Percentiles rank a stretch among this genome's conserved stretches.
Evolutionary conservation across 192 early-diverging fungal genomes (phyloP).

Genomic region (Kappamyces sp.): DNA sequence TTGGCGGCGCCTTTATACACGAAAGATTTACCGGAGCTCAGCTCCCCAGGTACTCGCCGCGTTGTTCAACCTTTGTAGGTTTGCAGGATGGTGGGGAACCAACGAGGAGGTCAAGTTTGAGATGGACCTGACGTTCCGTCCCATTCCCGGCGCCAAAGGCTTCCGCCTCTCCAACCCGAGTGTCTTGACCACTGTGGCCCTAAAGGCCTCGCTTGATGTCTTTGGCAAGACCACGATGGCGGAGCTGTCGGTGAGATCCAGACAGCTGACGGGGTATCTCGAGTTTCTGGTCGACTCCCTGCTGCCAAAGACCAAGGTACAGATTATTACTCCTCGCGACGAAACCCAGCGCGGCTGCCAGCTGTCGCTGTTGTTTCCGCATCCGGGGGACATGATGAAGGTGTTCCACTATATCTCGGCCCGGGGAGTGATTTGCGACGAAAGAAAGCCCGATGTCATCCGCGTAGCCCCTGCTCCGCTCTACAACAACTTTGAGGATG

Average conservation of each 20-base stretch:
- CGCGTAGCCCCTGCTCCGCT: slow-evolving; percentile 84
- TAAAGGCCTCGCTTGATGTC: slow-evolving; percentile 75
- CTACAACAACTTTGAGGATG: slow-evolving; percentile 84
- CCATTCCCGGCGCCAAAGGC: slow-evolving; percentile 72
- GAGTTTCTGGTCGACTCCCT: slow-evolving; percentile 61
- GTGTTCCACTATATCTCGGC: slow-evolving; percentile 58
- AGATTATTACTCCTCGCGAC: slow-evolving; percentile 76
- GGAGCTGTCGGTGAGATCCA: slow-evolving; percentile 67
- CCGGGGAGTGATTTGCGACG: slow-evolving; percentile 76
- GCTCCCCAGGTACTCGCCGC: slow-evolving; percentile 44
- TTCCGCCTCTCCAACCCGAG: slow-evolving; percentile 88
- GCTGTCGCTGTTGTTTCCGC: slow-evolving; percentile 69
- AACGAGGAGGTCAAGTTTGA: slow-evolving; percentile 76
- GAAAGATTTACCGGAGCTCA: slow-evolving; percentile 62
- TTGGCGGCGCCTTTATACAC: slow-evolving; percentile 89
- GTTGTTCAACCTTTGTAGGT: slow-evolving; percentile 30
- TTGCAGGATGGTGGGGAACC: slow-evolving; percentile 94
- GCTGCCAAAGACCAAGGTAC: slow-evolving; percentile 31
- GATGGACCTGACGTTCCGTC: slow-evolving; percentile 79
- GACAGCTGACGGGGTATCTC: slow-evolving; percentile 77
- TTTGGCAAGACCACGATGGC: slow-evolving; percentile 69
- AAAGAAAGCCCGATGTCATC: slow-evolving; percentile 86
- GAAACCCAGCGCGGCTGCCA: slow-evolving; percentile 77
- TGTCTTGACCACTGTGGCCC: slow-evolving; percentile 63
- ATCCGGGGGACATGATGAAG: slow-evolving; percentile 47